phyloP scores from a whole-genome alignment of 2,329 filamentous ascomycete genomes.

The Paraphoma chrysanthemicola region DNA sequence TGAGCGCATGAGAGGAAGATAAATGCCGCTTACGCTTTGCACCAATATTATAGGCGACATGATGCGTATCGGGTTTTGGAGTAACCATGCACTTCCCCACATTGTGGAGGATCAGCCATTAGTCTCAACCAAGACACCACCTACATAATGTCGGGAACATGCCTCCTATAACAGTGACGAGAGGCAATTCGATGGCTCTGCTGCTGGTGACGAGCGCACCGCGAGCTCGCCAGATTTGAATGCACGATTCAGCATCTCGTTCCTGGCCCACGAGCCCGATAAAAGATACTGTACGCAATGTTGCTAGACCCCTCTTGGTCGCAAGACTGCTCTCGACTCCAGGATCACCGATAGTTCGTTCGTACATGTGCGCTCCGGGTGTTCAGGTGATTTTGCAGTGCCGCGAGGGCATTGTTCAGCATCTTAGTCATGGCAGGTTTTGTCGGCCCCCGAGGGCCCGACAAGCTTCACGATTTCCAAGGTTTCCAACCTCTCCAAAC shows the following conservation, averaged over 20 bases:
- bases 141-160: background rate
- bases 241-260: too few relatives aligned
- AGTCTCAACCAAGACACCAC: background rate
- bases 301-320: too few relatives aligned
- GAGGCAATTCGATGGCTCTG: too few relatives aligned
- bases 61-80: constrained; percentile 2
- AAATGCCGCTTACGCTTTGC: background rate
- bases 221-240: too few relatives aligned
- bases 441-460: background rate
- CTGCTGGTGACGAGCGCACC: too few relatives aligned
- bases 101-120: constrained; percentile 8
- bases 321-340: too few relatives aligned
- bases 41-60: background rate
- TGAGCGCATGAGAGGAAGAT: too few relatives aligned
- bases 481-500: background rate
- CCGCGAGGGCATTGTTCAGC: background rate
- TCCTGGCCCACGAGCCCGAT: too few relatives aligned
- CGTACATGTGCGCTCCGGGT: too few relatives aligned
- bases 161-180: background rate
- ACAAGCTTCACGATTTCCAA: background rate
- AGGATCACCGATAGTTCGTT: too few relatives aligned
- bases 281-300: too few relatives aligned
- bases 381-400: background rate
- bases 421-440: background rate
- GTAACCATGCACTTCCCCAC: constrained; percentile 16